These are phyloP conservation scores for Brassica carinata DNA, from an alignment of 345 rosid species.

Conservation along the genomic window DNA sequence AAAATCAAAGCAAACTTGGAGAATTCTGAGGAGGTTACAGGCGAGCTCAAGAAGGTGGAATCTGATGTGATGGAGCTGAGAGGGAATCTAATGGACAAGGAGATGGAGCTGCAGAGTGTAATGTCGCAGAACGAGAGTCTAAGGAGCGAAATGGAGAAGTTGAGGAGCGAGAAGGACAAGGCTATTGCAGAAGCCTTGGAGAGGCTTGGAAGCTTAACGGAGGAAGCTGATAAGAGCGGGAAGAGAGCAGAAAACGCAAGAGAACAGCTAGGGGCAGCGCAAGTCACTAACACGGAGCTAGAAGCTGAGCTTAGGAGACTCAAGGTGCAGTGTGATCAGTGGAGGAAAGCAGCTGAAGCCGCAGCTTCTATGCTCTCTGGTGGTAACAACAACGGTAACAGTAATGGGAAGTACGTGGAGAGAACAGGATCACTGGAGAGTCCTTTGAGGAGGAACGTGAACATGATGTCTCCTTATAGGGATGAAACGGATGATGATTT, in stretches of 20 bases:
- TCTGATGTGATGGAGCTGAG: background rate
- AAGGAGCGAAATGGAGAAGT: constrained; percentile 51
- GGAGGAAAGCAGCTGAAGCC: constrained; percentile 99
- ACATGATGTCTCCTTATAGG: constrained; percentile 65
- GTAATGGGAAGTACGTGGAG: constrained; percentile 61
- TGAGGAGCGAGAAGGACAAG: constrained; percentile 54
- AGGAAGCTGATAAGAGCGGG: constrained; percentile 75
- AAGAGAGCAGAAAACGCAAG: constrained; percentile 61
- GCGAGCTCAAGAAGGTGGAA: background rate
- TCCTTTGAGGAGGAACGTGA: constrained; percentile 43
- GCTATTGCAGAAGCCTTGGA: constrained; percentile 62
- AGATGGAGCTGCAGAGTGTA: constrained; percentile 50
- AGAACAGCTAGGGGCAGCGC: constrained; percentile 79
- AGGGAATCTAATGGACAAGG: constrained; percentile 52
- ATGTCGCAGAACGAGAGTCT: constrained; percentile 61
- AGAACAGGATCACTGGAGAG: constrained; percentile 63
- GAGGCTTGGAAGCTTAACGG: constrained; percentile 57
- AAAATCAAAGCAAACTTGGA: constrained; percentile 38
- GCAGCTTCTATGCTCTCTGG: constrained; percentile 85
- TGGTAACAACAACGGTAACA: constrained; percentile 52
- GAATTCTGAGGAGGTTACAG: constrained; percentile 13
- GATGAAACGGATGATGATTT: constrained; percentile 83
- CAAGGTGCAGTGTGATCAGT: constrained; percentile 93
- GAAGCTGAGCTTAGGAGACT: constrained; percentile 87
- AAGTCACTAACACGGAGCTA: constrained; percentile 68